Evolutionary conservation across 768 basidiomycete genomes (phyloP).

Genomic region (Lactifluus hygrophoroides): DNA sequence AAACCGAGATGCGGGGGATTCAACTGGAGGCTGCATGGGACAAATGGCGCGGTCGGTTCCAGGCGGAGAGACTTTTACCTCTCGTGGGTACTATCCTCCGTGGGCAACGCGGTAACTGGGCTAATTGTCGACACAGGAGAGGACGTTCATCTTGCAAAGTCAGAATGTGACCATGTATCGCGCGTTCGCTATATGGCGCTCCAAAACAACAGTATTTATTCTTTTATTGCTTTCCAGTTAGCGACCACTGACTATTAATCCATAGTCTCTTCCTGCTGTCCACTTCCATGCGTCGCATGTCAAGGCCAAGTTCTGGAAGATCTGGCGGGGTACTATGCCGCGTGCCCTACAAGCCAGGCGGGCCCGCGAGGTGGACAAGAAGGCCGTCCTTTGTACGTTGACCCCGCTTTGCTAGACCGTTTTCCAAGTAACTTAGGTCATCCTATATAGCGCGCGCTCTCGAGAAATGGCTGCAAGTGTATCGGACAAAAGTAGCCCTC

Average conservation of each 20-base stretch:
- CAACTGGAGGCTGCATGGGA: conserved; percentile 58
- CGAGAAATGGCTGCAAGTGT: conserved; percentile 58
- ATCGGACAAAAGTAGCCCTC: conserved; percentile 60
- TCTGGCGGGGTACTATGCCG: conserved; percentile 66
- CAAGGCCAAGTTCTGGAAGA: conserved; percentile 53
- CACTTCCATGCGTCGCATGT: conserved; percentile 57
- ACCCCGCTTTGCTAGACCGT: not conserved
- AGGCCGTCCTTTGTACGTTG: conserved; percentile 48
- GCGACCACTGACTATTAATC: conserved; percentile 13
- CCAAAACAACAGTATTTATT: conserved; percentile 54
- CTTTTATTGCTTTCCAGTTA: not conserved
- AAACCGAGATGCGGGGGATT: conserved; percentile 50
- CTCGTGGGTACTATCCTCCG: conserved; percentile 37
- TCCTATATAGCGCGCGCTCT: conserved; percentile 44
- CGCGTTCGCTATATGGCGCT: conserved; percentile 68
- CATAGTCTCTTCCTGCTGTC: conserved; percentile 70
- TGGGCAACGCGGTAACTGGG: not conserved
- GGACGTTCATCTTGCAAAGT: conserved; percentile 48
- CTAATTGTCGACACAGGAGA: conserved; percentile 27
- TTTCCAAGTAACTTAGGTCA: conserved; percentile 13
- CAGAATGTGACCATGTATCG: conserved; percentile 54
- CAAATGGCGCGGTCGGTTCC: conserved; percentile 68
- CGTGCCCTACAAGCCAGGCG: conserved; percentile 53
- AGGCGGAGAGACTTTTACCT: conserved; percentile 54
- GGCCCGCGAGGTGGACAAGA: conserved; percentile 55